These are phyloP conservation scores for Thinopyrum obtusiflorum DNA, from an alignment of 202 grass and related monocot genomes.

Conservation along the genomic window DNA sequence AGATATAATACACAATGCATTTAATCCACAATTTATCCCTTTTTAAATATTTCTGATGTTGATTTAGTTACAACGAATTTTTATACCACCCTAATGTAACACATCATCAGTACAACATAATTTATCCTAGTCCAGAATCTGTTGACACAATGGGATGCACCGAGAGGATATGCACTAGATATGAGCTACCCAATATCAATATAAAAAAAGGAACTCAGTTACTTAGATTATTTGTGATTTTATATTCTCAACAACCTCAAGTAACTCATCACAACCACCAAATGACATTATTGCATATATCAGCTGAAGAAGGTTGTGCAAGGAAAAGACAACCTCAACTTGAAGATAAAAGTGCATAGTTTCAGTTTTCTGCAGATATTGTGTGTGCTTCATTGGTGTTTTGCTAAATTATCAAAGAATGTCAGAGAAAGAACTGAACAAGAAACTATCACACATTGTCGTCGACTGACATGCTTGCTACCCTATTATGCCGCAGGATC, in stretches of 20 bases:
- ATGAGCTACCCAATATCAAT: neutral
- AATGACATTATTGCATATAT: conserved; percentile 9
- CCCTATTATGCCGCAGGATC: neutral
- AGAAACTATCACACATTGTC: neutral
- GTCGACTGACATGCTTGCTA: neutral
- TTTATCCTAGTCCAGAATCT: neutral
- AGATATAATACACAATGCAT: neutral
- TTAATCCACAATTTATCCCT: neutral
- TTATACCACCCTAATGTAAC: neutral
- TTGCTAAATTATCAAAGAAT: neutral
- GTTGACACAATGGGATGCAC: neutral
- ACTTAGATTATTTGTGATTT: neutral
- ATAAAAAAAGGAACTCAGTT: neutral
- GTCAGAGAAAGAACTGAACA: neutral
- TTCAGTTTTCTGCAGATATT: conserved; percentile 6
- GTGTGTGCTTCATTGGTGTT: neutral
- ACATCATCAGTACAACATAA: neutral
- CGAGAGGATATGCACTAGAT: neutral
- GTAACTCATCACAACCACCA: conserved; percentile 5
- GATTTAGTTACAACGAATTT: neutral
- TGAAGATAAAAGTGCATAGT: conserved; percentile 14
- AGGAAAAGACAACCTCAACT: neutral
- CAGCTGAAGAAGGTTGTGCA: neutral
- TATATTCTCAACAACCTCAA: neutral
- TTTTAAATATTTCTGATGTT: neutral